phyloP scores from a whole-genome alignment of 1,284 basidiomycete species.

The Boletellus dicymbophilus region DNA sequence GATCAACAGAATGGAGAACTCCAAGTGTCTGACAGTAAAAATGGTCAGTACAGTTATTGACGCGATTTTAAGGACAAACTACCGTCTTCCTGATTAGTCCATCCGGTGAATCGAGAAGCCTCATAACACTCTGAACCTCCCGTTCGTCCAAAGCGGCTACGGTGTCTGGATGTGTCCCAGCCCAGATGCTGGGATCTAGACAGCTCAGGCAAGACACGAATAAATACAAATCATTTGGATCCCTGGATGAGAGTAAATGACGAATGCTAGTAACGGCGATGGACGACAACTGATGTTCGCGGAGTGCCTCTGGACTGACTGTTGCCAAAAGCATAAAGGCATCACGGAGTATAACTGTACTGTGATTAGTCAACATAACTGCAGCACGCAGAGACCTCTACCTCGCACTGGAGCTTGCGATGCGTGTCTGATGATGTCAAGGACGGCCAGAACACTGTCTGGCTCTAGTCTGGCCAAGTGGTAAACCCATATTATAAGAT shows the following conservation, averaged over 20 bases:
- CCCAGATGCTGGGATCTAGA: constrained; percentile 62
- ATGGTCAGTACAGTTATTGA: constrained; percentile 11
- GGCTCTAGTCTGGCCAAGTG: constrained; percentile 27
- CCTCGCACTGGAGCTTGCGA: constrained; percentile 35
- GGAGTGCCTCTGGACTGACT: constrained; percentile 33
- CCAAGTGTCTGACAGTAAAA: constrained; percentile 49
- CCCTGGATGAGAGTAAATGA: constrained; percentile 52
- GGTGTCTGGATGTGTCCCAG: constrained; percentile 52
- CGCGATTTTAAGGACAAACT: constrained; percentile 12
- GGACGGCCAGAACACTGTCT: constrained; percentile 30
- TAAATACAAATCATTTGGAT: constrained; percentile 61
- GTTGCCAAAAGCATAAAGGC: constrained; percentile 51
- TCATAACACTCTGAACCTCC: constrained; percentile 73
- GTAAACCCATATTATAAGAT: constrained; percentile 25
- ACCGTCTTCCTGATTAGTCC: constrained; percentile 60
- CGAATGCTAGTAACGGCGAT: constrained; percentile 52
- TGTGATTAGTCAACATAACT: constrained; percentile 3
- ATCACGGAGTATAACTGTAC: constrained; percentile 45
- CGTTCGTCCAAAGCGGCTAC: constrained; percentile 58
- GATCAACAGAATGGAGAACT: constrained; percentile 57
- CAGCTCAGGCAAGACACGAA: constrained; percentile 65
- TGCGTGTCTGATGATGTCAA: constrained; percentile 42
- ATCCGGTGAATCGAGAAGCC: constrained; percentile 61
- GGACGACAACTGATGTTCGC: constrained; percentile 26
- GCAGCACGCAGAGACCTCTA: constrained; percentile 19